Base-by-base conservation (phyloP, 2,329 filamentous ascomycete species). In the Rutstroemia sp. region DNA sequence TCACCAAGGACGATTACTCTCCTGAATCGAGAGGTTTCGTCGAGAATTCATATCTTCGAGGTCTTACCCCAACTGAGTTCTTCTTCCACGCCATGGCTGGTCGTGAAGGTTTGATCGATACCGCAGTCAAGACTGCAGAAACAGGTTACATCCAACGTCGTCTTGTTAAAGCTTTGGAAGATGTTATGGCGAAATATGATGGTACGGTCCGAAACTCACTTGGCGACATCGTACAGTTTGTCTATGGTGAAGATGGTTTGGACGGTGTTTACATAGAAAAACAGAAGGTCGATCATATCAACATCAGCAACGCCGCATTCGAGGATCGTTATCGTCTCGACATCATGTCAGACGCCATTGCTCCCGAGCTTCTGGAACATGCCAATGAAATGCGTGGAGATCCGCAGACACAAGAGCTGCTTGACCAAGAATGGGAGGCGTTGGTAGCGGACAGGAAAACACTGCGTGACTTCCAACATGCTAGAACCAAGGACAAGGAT, bases 21-120 rank as follows among this genome's bases (percentile, higher is more conserved):
- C 91, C 94, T 10, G 92, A 96, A 71, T 92, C 94, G 47, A 87
- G 94, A 76, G 94, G 94, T 44, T 99, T 99, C 69, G 94, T 99
- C 19, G 94, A 99, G 73, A 99, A 99, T 75, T 99, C 94, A 0
- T 99, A 99, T 67, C 82, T 99, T 12, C 89, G 94, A 77, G 94
- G 94, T 56, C 76, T 99, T 58, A 99, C 95, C 0, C 94, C 94
- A 0, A 87, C 89, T 0, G 94, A 99, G 66, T 99, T 99, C 76
- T 99, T 96, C 78, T 99, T 99, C 81, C 94, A 99, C 81, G 94
- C 94, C 69, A 99, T 99, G 94, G 94, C 94, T 79, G 94, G 94
- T 90, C 86, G 94, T 78, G 94, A 99, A 75, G 94, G 94, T 95
- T 80, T 99, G 55, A 99, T 99, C 66, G 94, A 99, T 80, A 99